A percentile compares a stretch with the other conserved stretches of the same genome.
phyloP scores from a whole-genome alignment of 495 filamentous ascomycete species.

The Penicillium coprophilum region DNA sequence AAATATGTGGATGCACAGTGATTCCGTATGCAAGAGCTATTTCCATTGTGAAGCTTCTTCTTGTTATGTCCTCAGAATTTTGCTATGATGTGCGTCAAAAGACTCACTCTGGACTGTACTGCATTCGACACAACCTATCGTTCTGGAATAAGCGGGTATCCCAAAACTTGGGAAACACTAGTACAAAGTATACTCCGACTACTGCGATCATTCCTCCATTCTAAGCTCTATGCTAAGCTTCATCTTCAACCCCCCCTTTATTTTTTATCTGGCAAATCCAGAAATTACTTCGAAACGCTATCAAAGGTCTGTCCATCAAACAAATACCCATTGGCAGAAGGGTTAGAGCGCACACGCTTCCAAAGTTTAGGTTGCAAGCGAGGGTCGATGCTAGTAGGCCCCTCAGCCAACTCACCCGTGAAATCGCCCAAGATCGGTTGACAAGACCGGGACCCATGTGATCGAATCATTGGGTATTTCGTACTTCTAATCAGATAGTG shows the following conservation, averaged over 20 bases:
- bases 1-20: not conserved
- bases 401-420: not conserved
- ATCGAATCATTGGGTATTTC: not conserved
- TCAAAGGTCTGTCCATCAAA: not conserved
- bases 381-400: not conserved
- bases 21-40: not conserved
- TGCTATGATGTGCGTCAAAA: not conserved
- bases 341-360: not conserved
- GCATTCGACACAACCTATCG: not conserved
- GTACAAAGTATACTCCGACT: not conserved
- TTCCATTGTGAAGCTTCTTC: not conserved
- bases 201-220: not conserved
- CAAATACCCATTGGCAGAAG: not conserved
- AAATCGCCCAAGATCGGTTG: not conserved
- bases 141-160: not conserved
- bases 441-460: not conserved
- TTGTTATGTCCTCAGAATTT: not conserved
- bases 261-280: not conserved
- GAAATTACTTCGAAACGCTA: not conserved
- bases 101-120: slow-evolving; percentile 1
- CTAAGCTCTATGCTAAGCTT: too few species aligned
- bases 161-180: not conserved
- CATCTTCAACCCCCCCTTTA: not conserved
- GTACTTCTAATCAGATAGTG: not conserved
- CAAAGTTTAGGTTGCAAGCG: not conserved